A percentile compares a stretch with the other conserved stretches of the same genome.
phyloP scores from a whole-genome alignment of 1,139 yeast species.

The Suhomyces maxii region DNA sequence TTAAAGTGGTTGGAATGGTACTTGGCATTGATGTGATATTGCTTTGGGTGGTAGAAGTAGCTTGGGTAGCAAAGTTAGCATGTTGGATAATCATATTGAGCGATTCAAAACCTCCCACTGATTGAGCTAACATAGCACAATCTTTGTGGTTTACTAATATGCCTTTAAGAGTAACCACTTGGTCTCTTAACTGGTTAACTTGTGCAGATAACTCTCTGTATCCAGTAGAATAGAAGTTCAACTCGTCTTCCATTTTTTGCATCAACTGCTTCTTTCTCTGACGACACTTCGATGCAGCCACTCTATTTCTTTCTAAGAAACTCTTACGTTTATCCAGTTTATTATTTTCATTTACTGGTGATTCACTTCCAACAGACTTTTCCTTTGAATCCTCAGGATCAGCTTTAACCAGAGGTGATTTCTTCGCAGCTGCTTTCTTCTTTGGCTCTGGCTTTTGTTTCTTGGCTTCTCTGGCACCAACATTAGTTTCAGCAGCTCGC shows the following conservation, averaged over 20 bases:
- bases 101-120: slow-evolving; percentile 41
- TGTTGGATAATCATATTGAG: slow-evolving; percentile 35
- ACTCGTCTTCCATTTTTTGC: slow-evolving; percentile 77
- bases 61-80: slow-evolving; percentile 29
- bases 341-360: neutral
- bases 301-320: slow-evolving; percentile 85
- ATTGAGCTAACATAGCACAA: slow-evolving; percentile 34
- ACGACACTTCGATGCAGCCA: slow-evolving; percentile 95
- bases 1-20: slow-evolving; percentile 35
- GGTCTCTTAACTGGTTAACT: slow-evolving; percentile 57
- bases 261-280: slow-evolving; percentile 91
- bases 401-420: slow-evolving; percentile 7
- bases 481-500: slow-evolving; percentile 11
- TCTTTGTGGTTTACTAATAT: slow-evolving; percentile 40
- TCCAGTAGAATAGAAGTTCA: slow-evolving; percentile 65
- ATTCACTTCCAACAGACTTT: neutral
- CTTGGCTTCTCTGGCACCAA: slow-evolving; percentile 3
- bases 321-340: slow-evolving; percentile 66
- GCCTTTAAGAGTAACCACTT: slow-evolving; percentile 52
- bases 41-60: slow-evolving; percentile 19
- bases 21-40: slow-evolving; percentile 30
- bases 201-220: slow-evolving; percentile 67
- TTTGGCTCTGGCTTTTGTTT: slow-evolving; percentile 13
- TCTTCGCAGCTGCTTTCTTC: slow-evolving; percentile 2
- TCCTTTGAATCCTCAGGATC: slow-evolving; percentile 7